These are phyloP conservation scores for Flaveria ramosissima DNA, from an alignment of 129 eudicot species.

Conservation along the genomic window DNA sequence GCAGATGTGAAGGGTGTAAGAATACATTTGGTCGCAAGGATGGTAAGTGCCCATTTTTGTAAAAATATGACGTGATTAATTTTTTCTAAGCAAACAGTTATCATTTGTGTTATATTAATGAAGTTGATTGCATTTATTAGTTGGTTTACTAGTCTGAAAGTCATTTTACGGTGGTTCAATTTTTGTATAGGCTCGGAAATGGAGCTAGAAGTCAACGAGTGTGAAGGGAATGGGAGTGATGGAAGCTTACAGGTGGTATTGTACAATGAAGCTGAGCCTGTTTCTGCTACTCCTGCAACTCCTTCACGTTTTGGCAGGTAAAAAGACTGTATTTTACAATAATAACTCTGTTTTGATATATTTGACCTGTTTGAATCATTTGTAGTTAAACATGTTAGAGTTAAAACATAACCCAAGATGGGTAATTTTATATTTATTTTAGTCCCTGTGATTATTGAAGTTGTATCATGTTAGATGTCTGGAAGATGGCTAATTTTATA, in stretches of 20 bases:
- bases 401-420: background rate
- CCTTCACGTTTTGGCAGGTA: slow-evolving; percentile 72
- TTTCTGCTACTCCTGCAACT: slow-evolving; percentile 65
- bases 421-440: no score
- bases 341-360: background rate
- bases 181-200: slow-evolving; percentile 50
- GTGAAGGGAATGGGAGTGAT: slow-evolving; percentile 47
- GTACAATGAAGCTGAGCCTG: slow-evolving; percentile 47
- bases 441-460: background rate
- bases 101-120: slow-evolving; percentile 8
- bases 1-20: slow-evolving; percentile 99
- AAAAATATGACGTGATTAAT: background rate
- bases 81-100: background rate
- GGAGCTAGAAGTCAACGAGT: slow-evolving; percentile 61
- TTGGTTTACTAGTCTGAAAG: slow-evolving; percentile 2
- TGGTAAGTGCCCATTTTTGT: slow-evolving; percentile 50
- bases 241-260: slow-evolving; percentile 39
- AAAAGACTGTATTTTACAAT: background rate
- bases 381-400: background rate
- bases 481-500: background rate
- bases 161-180: background rate
- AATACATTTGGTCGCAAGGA: slow-evolving; percentile 96
- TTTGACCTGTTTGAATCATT: background rate
- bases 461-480: background rate
- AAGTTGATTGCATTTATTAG: slow-evolving; percentile 11